phyloP scores from a whole-genome alignment of 2,329 filamentous ascomycete species.

The Pseudogymnoascus sp. region DNA sequence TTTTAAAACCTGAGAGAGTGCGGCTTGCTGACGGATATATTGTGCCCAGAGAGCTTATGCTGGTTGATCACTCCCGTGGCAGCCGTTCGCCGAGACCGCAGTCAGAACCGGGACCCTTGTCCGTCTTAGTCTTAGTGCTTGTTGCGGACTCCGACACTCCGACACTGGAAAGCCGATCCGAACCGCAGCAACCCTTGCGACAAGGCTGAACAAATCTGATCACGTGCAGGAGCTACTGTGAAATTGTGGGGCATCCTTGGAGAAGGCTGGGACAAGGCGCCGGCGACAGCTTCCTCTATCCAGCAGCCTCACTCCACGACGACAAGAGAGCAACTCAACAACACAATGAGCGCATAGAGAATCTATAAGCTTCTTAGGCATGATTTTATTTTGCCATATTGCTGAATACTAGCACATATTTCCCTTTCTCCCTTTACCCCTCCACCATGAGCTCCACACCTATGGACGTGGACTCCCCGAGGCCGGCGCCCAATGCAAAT shows the following conservation, averaged over 20 bases:
- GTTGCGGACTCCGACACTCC: not conserved
- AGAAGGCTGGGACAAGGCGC: slow-evolving; percentile 6
- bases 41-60: slow-evolving; percentile 1
- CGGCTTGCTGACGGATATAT: slow-evolving; percentile 4
- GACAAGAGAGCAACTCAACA: not conserved
- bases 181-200: slow-evolving; percentile 1
- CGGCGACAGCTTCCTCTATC: not conserved
- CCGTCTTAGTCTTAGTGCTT: not conserved
- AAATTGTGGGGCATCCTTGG: not conserved
- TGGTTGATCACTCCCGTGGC: not conserved
- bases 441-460: slow-evolving; percentile 22
- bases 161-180: not conserved
- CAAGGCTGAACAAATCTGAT: not conserved
- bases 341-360: not conserved
- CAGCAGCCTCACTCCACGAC: not conserved
- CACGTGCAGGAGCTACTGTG: not conserved
- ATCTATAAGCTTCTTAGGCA: not conserved
- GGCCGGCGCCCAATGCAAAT: slow-evolving; percentile 13
- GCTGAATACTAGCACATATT: not conserved
- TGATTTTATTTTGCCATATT: not conserved
- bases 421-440: not conserved
- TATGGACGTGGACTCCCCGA: slow-evolving; percentile 28
- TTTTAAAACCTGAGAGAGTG: not conserved
- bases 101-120: slow-evolving; percentile 7
- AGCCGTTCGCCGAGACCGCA: slow-evolving; percentile 1